These are phyloP conservation scores for Symbiodinium natans DNA, from an alignment of 73 alveolate species.

Conservation along the genomic window DNA sequence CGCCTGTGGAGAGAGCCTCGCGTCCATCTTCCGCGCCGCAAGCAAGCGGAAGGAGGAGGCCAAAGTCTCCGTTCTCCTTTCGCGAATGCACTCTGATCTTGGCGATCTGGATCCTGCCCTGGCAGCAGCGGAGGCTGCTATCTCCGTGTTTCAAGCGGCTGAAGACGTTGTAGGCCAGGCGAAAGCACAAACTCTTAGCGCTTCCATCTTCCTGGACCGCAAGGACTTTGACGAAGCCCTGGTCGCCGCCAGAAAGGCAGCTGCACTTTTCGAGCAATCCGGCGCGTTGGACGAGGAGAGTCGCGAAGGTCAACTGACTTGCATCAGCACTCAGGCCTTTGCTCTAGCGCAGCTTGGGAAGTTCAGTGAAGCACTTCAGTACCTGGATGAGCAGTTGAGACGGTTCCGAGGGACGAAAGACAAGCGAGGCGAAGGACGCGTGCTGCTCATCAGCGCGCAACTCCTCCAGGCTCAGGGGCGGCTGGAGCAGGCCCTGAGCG, in stretches of 20 bases:
- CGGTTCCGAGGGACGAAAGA: constrained; percentile 25
- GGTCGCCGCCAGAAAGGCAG: background rate
- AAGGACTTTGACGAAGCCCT: background rate
- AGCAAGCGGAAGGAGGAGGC: constrained; percentile 17
- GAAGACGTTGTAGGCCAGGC: background rate
- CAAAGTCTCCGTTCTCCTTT: background rate
- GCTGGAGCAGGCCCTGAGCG: background rate
- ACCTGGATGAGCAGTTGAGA: constrained; percentile 44
- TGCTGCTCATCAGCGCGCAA: constrained; percentile 4
- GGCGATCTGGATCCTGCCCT: background rate
- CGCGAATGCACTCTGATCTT: background rate
- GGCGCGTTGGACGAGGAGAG: background rate
- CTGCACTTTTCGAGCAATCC: background rate
- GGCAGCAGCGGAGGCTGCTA: background rate
- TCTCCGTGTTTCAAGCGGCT: background rate
- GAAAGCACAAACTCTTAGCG: background rate
- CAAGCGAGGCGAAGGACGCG: constrained; percentile 58
- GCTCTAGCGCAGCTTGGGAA: constrained; percentile 70
- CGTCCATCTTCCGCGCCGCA: constrained; percentile 43
- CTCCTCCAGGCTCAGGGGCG: background rate
- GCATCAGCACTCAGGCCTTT: constrained; percentile 24
- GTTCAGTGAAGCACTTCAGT: constrained; percentile 23
- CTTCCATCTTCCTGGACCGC: background rate
- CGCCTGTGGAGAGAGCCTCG: constrained; percentile 21
- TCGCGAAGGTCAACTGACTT: background rate